Conservation (phyloP, 2,329 filamentous ascomycete species). For the Arthrobotrys pseudoclavata region DNA sequence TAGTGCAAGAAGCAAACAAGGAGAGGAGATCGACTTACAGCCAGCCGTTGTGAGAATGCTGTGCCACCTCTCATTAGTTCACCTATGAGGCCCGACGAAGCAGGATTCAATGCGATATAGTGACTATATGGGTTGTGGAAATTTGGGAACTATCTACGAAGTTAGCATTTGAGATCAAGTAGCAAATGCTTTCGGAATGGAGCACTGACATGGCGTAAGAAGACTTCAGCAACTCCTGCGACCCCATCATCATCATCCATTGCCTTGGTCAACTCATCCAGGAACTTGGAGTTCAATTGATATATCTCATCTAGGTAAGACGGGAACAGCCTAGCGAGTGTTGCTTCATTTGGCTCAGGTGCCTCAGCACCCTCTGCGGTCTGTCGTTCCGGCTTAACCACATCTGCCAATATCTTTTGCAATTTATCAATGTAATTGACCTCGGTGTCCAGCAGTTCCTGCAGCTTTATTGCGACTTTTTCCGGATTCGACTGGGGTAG, state of each 20-base stretch:
- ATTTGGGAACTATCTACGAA: constrained; percentile 77
- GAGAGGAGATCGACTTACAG: constrained; percentile 17
- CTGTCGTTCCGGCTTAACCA: constrained; percentile 72
- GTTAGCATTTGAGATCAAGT: background rate
- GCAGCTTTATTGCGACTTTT: constrained; percentile 74
- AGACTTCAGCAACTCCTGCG: constrained; percentile 62
- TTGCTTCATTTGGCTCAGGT: constrained; percentile 74
- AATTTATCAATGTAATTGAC: constrained; percentile 93
- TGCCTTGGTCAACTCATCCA: constrained; percentile 79
- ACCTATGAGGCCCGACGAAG: constrained; percentile 49
- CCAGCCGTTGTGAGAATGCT: constrained; percentile 82
- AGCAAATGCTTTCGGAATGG: background rate
- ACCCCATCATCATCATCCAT: constrained; percentile 74
- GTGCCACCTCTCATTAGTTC: constrained; percentile 70
- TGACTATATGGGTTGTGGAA: constrained; percentile 93
- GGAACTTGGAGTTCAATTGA: constrained; percentile 83
- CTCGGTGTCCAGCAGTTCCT: constrained; percentile 78
- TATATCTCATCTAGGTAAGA: constrained; percentile 83
- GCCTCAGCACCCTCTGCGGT: constrained; percentile 48
- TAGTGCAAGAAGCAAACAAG: background rate
- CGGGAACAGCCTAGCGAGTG: constrained; percentile 84
- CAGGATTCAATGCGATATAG: constrained; percentile 74
- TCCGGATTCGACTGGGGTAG: constrained; percentile 68
- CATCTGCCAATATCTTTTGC: constrained; percentile 82
- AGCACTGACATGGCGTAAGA: constrained; percentile 59